Evolutionary conservation across 1,284 basidiomycete species (phyloP).

Genomic region (Ceratorhiza oryzae-sativae): DNA sequence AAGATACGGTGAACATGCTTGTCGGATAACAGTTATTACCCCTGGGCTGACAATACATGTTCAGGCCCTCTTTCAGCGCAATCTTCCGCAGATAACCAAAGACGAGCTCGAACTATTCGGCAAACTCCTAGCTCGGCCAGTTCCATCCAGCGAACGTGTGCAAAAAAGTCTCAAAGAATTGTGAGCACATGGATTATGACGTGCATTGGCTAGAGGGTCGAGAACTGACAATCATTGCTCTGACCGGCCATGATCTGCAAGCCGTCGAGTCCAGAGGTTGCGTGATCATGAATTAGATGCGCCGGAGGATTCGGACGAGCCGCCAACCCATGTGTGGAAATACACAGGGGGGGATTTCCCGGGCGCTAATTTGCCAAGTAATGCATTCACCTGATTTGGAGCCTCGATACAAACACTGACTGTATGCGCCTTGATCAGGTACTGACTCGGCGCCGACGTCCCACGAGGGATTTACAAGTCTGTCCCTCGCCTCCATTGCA

Average conservation of each 20-base stretch:
- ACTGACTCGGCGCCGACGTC: constrained; percentile 5
- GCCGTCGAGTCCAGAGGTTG: constrained; percentile 27
- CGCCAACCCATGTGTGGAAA: constrained; percentile 21
- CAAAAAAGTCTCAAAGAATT: constrained; percentile 33
- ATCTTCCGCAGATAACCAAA: constrained; percentile 34
- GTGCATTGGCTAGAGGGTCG: constrained; percentile 1
- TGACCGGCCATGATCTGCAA: constrained; percentile 6
- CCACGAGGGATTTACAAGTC: constrained; percentile 34
- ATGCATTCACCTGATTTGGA: neutral
- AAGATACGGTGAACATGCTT: constrained; percentile 16
- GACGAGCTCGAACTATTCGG: constrained; percentile 34
- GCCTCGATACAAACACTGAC: constrained; percentile 5
- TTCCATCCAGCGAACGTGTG: constrained; percentile 15
- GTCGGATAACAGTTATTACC: constrained; percentile 4
- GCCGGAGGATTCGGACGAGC: constrained; percentile 19
- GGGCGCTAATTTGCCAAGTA: constrained; percentile 27
- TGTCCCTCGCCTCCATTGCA: constrained; percentile 26
- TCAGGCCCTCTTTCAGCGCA: constrained; percentile 36
- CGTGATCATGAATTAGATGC: constrained; percentile 33
- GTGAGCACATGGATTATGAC: constrained; percentile 20
- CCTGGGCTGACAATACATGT: neutral
- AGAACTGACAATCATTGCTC: constrained; percentile 10
- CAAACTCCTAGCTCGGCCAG: constrained; percentile 29
- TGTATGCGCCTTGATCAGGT: constrained; percentile 8
- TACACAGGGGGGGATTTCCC: constrained; percentile 21